Base-by-base conservation (phyloP, 2,329 filamentous ascomycete genomes). In the Penicillium sclerotigenum region DNA sequence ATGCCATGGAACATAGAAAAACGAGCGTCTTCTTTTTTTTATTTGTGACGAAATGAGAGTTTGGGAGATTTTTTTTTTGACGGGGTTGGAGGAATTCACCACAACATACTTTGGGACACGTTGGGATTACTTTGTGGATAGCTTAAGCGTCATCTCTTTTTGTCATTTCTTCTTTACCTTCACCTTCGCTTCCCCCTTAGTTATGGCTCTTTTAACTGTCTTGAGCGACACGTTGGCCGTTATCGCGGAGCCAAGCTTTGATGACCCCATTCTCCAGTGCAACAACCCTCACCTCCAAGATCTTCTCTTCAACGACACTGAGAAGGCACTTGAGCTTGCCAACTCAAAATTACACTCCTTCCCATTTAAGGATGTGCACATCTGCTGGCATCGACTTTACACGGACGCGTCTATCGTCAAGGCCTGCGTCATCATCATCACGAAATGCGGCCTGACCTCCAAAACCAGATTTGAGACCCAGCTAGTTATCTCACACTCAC, bases 341-440 rank as follows among this genome's bases (percentile, higher is more conserved):
- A 76, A 83, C 54, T 69, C 77, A 41, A 80, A 82, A 56, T 65
- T 86, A 47, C 79, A 81, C 63, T 75, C 80, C 8, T 84, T 81
- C 46, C 82, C 81, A 1, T 86, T 81, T 65, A 80, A 79, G 51
- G 74, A 83, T 57, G 83, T 86, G 29, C 78, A 80, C 41, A 66
- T 62, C 2, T 81, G 80, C 61, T 87, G 83, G 83, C 73, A 81
- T 49, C 73, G 83, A 37, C 66, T 85, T 31, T 84, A 83, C 63
- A 81, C 80, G 1, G 84, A 86, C 60, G 81, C 81, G 26, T 80
- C 78, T 52, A 68, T 86, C 36, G 73, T 78, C 60, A 75, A 77
- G 58, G 80, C 71, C 5, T 71, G 75, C 51, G 61, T 67, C 29
- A 31, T 61, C 22, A 69, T 78, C 40, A 63, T 62, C 53, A 50